A percentile compares a stretch with the other conserved stretches of the same genome.
Evolutionary conservation across 352 stramenopile genomes (phyloP).

Genomic region (Thraustochytrium sp.): DNA sequence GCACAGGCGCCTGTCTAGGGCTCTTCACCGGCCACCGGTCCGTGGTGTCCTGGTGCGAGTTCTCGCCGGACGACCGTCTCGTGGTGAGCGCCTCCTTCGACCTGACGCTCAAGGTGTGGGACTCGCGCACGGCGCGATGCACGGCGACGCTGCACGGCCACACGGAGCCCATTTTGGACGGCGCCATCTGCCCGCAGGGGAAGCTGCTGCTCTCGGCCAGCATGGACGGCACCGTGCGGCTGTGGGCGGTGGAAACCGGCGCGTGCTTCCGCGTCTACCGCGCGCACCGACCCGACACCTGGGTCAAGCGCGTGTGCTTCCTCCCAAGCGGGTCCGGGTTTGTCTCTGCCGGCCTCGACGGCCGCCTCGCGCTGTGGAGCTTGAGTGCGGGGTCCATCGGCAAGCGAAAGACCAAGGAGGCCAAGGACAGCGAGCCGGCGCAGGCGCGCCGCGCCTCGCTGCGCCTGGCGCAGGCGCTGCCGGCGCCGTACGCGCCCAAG

Average conservation of each 20-base stretch:
- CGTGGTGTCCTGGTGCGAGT: constrained; percentile 17
- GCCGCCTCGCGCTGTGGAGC: neutral
- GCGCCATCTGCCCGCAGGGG: neutral
- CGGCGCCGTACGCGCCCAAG: neutral
- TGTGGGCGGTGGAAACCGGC: neutral
- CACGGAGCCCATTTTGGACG: constrained; percentile 24
- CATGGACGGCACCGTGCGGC: constrained; percentile 25
- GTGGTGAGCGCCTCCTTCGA: constrained; percentile 46
- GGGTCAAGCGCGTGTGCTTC: constrained; percentile 21
- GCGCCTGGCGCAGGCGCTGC: neutral
- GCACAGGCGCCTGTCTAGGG: neutral
- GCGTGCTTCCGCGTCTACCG: constrained; percentile 11
- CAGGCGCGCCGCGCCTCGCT: too few relatives aligned
- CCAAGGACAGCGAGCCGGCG: neutral
- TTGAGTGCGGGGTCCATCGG: neutral
- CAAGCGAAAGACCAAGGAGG: neutral
- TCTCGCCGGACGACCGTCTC: constrained; percentile 15
- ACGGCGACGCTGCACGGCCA: neutral
- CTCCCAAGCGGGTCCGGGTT: neutral
- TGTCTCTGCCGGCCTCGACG: constrained; percentile 24
- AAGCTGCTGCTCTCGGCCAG: constrained; percentile 18
- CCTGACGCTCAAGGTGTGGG: constrained; percentile 49
- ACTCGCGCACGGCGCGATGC: constrained; percentile 44
- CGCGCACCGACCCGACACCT: neutral
- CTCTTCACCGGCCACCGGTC: constrained; percentile 19